Evolutionary conservation across 192 early-diverging fungal genomes (phyloP), one percentile per base, ranked within the genome.

Genomic region (Linnemannia exigua): DNA sequence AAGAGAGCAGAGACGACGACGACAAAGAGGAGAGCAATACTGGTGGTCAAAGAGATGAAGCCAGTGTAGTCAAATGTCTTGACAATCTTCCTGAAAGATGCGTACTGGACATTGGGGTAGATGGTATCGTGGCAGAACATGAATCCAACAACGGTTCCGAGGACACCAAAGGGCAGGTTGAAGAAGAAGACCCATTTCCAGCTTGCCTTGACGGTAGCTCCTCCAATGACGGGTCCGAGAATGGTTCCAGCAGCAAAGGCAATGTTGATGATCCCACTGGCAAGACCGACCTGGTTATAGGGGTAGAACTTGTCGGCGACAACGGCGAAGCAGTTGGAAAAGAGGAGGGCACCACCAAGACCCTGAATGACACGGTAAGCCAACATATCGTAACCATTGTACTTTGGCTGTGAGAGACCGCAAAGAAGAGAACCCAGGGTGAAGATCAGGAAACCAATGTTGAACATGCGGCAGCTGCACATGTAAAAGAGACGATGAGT

Each of bases 111-210:
- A 28, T 85, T 67, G 28, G 77, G 58, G 31, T 76, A 85, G 61
- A 85, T 72, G 50, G 77, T 79, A 44, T 85, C 83, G 35, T 85
- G 83, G 74, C 83, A 85, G 61, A 85, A 85, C 44, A 31, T 15
- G 69, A 85, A 79, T 20, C 83, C 83, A 5, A 68, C 72, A 68
- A 85, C 35, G 16, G 83, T 85, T 38, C 83, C 83, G 19, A 85
- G n/a, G 3, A 74, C 83, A n/a, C 83, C 83, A 70, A 85, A 85
- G 47, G 83, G 83, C 58, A 85, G 12, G 77, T 85, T 85, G 77
- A 85, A 85, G 74, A 85, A 85, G 74, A 85, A 85, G 47, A 85
- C 77, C 83, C 83, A 85, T 36, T 79, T 85, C 83, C 83, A 85
- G 47, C 77, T 79, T 44, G 77, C 83, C 14, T 74, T 78, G 48